Percentiles rank a stretch among this genome's conserved stretches.
Evolutionary conservation across 108 stramenopile species (phyloP).

Genomic region (Nitzschia inconspicua): DNA sequence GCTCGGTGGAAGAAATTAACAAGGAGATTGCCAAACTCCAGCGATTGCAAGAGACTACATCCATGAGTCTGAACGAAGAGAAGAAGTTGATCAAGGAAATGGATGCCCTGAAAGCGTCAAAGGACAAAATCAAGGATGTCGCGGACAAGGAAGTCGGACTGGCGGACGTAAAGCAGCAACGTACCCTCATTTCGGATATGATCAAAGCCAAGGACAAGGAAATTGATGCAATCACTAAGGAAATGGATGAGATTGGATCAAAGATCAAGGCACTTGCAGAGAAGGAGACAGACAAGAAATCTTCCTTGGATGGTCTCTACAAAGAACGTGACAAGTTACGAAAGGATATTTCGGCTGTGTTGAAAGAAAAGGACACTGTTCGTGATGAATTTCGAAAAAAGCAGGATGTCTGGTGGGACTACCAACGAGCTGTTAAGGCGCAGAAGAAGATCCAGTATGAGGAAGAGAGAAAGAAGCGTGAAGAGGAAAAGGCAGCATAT

Average conservation of each 20-base stretch:
- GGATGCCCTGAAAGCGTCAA: slow-evolving; percentile 67
- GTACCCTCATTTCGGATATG: slow-evolving; percentile 51
- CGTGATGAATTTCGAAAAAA: slow-evolving; percentile 63
- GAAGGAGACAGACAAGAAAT: slow-evolving; percentile 56
- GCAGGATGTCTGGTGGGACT: slow-evolving; percentile 85
- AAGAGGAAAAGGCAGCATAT: slow-evolving; percentile 79
- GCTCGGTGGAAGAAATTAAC: slow-evolving; percentile 81
- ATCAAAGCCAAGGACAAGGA: slow-evolving; percentile 84
- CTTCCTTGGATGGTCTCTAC: slow-evolving; percentile 57
- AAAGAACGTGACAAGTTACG: slow-evolving; percentile 68
- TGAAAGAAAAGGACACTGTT: slow-evolving; percentile 78
- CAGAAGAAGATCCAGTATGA: slow-evolving; percentile 84
- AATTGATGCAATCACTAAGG: slow-evolving; percentile 74
- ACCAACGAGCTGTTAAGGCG: slow-evolving; percentile 70
- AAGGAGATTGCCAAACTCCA: slow-evolving; percentile 79
- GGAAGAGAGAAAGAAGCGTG: slow-evolving; percentile 82
- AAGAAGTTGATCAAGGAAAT: slow-evolving; percentile 97
- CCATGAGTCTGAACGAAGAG: slow-evolving; percentile 92
- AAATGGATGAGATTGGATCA: slow-evolving; percentile 62
- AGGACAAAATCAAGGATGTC: slow-evolving; percentile 66
- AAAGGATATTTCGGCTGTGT: slow-evolving; percentile 66
- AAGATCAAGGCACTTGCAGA: slow-evolving; percentile 57
- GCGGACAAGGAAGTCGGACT: slow-evolving; percentile 66
- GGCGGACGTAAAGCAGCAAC: slow-evolving; percentile 60
- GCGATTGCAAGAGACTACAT: slow-evolving; percentile 84